These are phyloP conservation scores for Tulasnella sp. DNA, from an alignment of 768 basidiomycete genomes.

Conservation along the genomic window DNA sequence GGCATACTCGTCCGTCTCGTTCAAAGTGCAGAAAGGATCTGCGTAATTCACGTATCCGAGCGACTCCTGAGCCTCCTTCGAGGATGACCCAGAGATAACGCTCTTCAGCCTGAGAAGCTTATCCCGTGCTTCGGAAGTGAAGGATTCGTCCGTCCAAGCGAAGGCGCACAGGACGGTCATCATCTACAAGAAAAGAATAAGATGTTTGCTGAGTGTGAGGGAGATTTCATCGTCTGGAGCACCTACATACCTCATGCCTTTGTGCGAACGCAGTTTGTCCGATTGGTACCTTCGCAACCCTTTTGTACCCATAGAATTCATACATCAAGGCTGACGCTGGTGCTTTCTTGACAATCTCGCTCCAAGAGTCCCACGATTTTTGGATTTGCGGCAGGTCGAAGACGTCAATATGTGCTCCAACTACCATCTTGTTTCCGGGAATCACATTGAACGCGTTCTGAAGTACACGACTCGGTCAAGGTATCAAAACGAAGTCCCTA, in stretches of 20 bases:
- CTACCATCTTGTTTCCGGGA: slow-evolving; percentile 18
- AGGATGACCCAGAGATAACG: slow-evolving; percentile 3
- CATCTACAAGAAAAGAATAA: not conserved
- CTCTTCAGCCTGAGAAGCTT: not conserved
- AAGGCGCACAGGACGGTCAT: not conserved
- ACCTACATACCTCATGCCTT: slow-evolving; percentile 21
- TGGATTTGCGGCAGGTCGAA: slow-evolving; percentile 6
- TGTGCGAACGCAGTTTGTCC: slow-evolving; percentile 27
- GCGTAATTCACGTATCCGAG: slow-evolving; percentile 24
- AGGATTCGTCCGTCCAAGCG: not conserved
- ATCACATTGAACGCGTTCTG: slow-evolving; percentile 5
- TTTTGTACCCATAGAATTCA: slow-evolving; percentile 23
- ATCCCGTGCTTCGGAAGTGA: not conserved
- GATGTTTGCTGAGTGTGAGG: not conserved
- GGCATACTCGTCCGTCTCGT: slow-evolving; percentile 28
- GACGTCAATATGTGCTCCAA: slow-evolving; percentile 1
- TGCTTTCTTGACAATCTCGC: not conserved
- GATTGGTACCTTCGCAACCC: slow-evolving; percentile 23
- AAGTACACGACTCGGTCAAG: not conserved
- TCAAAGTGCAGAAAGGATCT: not conserved
- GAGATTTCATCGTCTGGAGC: not conserved
- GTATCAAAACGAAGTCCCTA: not conserved
- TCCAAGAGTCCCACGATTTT: slow-evolving; percentile 22
- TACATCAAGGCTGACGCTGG: not conserved
- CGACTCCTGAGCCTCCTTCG: slow-evolving; percentile 18